Evolutionary conservation across 225 moss, liverwort and hornwort genomes (phyloP), one percentile per base, ranked within the genome.

Genomic region (Straminergon stramineum): DNA sequence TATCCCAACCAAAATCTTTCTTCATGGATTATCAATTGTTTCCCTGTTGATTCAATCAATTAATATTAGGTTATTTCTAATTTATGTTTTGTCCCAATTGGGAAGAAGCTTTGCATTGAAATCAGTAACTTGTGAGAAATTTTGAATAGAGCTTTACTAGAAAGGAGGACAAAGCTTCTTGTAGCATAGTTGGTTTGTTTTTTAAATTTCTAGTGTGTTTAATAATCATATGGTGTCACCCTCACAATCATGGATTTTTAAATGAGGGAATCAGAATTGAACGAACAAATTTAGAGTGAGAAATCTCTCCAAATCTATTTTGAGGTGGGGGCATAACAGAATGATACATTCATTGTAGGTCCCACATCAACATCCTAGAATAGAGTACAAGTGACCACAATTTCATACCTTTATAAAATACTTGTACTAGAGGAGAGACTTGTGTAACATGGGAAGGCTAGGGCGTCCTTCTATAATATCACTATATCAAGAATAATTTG

Each of bases 251-350:
- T 32, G 34, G 7, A 0, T 45, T 45, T 30, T 30, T 28, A 5
- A 0, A 18, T 31, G 31, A 10, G 6, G 12, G 1, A 48, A 3
- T 2, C 2, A 2, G 2, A 53, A 53, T 9, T 22, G 1, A 35
- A 53, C 4, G 0, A 75, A 32, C 4, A 7, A 22, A 34, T 13
- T 77, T 3, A 24, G 5, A 26, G 12, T 27, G 15, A 56, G 10
- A n/a, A 39, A 8, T 15, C 35, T 9, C 15, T 78, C 23, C 15
- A 55, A 24, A 1, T 78, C 5, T 23, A 55, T 35, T 14, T 53
- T 55, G 22, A 2, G 15, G 55, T 77, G 55, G n/a, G n/a, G n/a
- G 23, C 1, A 2, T 37, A 6, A 37, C 0, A 0, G 2, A 55
- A 55, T 15, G 10, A 3, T 78, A 55, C 4, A 7, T 23, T 35